Evolutionary conservation across 202 grass and related monocot species (phyloP), one percentile per base, ranked within the genome.

Genomic region (Alloteropsis angusta): DNA sequence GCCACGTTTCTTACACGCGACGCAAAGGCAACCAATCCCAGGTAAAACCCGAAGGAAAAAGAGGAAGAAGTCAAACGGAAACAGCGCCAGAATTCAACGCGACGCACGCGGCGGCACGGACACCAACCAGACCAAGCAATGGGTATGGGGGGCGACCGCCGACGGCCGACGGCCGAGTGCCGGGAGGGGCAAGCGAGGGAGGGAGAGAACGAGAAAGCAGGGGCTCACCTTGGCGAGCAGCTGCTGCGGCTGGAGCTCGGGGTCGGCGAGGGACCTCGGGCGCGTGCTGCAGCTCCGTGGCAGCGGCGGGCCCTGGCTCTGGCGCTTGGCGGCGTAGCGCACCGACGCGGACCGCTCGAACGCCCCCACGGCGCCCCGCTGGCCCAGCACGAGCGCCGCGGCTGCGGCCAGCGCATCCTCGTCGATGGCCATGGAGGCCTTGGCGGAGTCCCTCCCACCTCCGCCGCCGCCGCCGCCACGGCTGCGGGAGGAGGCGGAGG

Each of bases 341-440:
- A 98, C 49, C 37, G 96, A 98, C 32, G 89, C 57, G 12, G 96
- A 98, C 55, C 96, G 85, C 68, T 98, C 92, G 71, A 95, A 98
- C 63, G 49, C 69, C 4, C 79, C 34, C n/a, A 65, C 22, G 77
- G 21, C 71, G 65, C 48, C 84, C 21, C 85, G 74, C 78, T 90
- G 86, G 5, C 85, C 85, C 28, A 90, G 84, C 68, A 94, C 85
- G 68, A 96, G 80, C 60, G 90, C 93, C 26, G 93, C 78, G 0
- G 92, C 96, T 0, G 92, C 96, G 3, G 92, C 96, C 69, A 94
- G 83, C 37, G 96, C 96, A 60, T 94, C 86, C 85, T 95, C 96
- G 67, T 95, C 83, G 71, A 94, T 87, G 83, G 88, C 68, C 55
- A 79, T 38, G 19, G 79, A 50, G 19, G 79, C 80, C 77, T 94